Evolutionary conservation across 2,329 filamentous ascomycete genomes (phyloP).

Genomic region (Pyrenochaeta sp.): DNA sequence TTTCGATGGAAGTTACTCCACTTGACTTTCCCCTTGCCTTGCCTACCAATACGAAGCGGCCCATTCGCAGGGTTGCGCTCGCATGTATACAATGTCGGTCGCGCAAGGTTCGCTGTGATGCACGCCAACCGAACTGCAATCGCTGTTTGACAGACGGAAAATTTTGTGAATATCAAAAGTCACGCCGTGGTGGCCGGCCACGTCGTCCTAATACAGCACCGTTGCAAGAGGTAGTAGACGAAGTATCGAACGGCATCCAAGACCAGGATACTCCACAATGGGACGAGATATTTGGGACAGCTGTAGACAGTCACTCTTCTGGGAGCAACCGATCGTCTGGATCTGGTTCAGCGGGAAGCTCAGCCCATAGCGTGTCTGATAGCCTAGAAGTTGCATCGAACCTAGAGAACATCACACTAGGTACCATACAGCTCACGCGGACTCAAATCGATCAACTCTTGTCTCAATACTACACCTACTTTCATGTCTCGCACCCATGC

Average conservation of each 20-base stretch:
- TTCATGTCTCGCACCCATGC: conserved; percentile 30
- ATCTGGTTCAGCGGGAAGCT: conserved; percentile 11
- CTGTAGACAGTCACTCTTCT: conserved; percentile 6
- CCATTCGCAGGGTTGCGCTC: conserved; percentile 23
- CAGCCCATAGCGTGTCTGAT: conserved; percentile 17
- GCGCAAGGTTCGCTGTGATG: conserved; percentile 28
- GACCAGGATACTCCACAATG: conserved; percentile 8
- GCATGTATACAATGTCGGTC: conserved; percentile 31
- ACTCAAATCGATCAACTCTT: conserved; percentile 21
- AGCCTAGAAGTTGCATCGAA: conserved; percentile 7
- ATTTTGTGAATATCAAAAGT: conserved; percentile 30
- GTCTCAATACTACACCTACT: conserved; percentile 26
- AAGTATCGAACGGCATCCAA: neutral
- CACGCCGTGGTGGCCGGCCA: conserved; percentile 23
- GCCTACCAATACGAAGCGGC: neutral
- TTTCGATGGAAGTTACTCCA: neutral
- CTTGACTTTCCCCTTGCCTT: neutral
- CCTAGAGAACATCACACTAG: neutral
- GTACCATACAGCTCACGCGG: conserved; percentile 2
- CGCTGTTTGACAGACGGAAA: conserved; percentile 22
- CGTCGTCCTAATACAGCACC: conserved; percentile 5
- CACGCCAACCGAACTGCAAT: conserved; percentile 17
- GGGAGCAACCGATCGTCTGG: neutral
- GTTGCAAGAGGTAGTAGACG: too few relatives aligned
- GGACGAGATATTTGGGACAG: neutral